Evolutionary conservation across 257 asterid species (phyloP), one percentile per base, ranked within the genome.

Genomic region (Penstemon newberryi): DNA sequence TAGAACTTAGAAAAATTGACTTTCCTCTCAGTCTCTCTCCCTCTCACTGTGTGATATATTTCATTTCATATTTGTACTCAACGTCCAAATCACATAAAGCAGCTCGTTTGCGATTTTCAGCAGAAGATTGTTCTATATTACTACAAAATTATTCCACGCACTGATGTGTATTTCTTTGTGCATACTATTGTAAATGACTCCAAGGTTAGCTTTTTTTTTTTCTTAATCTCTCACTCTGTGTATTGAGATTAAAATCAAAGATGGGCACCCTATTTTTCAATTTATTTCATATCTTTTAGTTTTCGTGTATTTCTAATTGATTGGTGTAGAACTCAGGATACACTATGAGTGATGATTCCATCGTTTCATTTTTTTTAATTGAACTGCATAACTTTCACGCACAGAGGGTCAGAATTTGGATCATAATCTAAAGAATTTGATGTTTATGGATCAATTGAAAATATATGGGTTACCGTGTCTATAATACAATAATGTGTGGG

Each of bases 251-350:
- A 3, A 46, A 46, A 46, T 46, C 13, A 7, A 7, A 7, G 52
- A 9, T 7, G 7, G 12, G 12, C 11, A 46, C 11, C 52, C 52
- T 46, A 46, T 7, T 46, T 43, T 51, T 7, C 3, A 61, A 39
- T 43, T 4, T 58, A 25, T 33, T 3, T 36, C 51, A 46, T 3
- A 7, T 56, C 64, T 7, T 52, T 38, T 9, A 39, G 57, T 57
- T 51, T 8, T 59, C 55, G 9, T 2, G 41, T 57, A 49, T 47
- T 4, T 59, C 44, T 33, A 45, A 39, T 57, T 46, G 42, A 38
- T 58, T 66, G 70, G 47, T 66, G 60, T 38, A 9, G 41, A 65
- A 59, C 59, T 39, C 38, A 63, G 76, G 70, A 57, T 78, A 7
- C 56, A 33, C 56, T 60, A 8, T 43, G 67, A 70, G 53, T 56